phyloP scores from a whole-genome alignment of 108 stramenopile species.

The Skeletonema tropicum region DNA sequence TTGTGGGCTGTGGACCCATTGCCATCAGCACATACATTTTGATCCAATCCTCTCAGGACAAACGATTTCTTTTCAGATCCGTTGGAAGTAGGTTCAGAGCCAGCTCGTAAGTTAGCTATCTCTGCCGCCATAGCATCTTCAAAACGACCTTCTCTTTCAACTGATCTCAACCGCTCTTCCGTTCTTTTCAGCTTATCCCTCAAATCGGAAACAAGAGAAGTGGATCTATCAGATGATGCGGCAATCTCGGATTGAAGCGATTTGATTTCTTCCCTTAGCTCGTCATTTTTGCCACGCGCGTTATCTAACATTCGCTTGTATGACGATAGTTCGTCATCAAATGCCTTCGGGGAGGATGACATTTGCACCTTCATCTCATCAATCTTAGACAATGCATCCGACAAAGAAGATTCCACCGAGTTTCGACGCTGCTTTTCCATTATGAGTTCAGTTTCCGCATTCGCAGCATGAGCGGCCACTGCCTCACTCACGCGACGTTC shows the following conservation, averaged over 20 bases:
- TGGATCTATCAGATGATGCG: constrained; percentile 14
- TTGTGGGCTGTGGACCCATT: constrained; percentile 27
- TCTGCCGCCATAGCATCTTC: constrained; percentile 67
- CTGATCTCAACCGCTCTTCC: constrained; percentile 41
- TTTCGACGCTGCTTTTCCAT: constrained; percentile 70
- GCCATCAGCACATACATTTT: constrained; percentile 11
- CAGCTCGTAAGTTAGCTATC: constrained; percentile 51
- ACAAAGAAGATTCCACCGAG: constrained; percentile 56
- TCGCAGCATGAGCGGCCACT: constrained; percentile 64
- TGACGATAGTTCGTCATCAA: constrained; percentile 2
- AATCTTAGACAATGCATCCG: constrained; percentile 56
- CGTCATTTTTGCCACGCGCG: constrained; percentile 19
- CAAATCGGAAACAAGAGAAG: constrained; percentile 35
- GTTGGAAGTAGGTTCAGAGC: constrained; percentile 5
- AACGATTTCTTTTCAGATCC: constrained; percentile 10
- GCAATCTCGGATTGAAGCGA: constrained; percentile 39
- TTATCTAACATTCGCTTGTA: constrained; percentile 17
- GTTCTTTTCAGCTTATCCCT: constrained; percentile 36
- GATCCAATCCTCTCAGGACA: constrained; percentile 20
- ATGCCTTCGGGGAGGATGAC: neutral
- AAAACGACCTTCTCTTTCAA: constrained; percentile 61
- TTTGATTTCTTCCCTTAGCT: constrained; percentile 26
- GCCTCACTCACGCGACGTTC: constrained; percentile 76
- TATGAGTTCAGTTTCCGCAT: constrained; percentile 73
- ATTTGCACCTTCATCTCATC: constrained; percentile 33